A percentile compares a stretch with the other conserved stretches of the same genome.
Conservation (phyloP, 495 filamentous ascomycete genomes). For the Neurospora sp. region DNA sequence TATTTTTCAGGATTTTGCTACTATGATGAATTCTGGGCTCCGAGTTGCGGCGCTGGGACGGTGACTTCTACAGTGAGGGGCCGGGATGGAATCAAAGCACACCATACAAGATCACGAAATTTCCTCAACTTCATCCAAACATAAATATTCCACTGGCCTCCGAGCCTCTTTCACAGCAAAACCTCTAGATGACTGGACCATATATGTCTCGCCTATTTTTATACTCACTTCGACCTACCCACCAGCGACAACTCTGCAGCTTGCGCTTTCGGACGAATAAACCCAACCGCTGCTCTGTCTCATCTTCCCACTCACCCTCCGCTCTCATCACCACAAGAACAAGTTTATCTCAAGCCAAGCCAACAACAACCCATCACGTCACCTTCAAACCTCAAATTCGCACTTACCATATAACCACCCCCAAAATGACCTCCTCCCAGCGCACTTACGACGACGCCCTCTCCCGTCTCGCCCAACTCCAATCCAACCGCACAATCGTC, state of each 20-base stretch:
- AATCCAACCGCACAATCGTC: constrained; percentile 60
- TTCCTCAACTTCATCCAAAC: not conserved
- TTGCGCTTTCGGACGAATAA: not conserved
- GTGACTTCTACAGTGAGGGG: not conserved
- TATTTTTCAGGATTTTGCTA: not conserved
- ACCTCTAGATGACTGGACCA: not conserved
- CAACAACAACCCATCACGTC: not conserved
- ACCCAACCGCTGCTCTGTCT: not conserved
- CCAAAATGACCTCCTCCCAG: constrained; percentile 7
- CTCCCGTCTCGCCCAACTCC: constrained; percentile 54
- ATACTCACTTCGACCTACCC: not conserved
- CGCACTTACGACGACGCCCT: constrained; percentile 30
- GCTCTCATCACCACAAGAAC: not conserved
- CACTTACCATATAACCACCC: not conserved
- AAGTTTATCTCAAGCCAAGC: not conserved
- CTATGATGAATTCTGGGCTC: not conserved
- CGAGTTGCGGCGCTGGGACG: not conserved
- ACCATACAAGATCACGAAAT: not conserved
- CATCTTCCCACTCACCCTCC: not conserved
- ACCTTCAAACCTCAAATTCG: not conserved
- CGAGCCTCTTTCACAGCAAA: not conserved
- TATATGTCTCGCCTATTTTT: not conserved
- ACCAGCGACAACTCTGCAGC: not conserved
- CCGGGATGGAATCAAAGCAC: not conserved
- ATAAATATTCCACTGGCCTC: not conserved